Evolutionary conservation across 208 protist species (phyloP).

Genomic region (Crithidia bombi): DNA sequence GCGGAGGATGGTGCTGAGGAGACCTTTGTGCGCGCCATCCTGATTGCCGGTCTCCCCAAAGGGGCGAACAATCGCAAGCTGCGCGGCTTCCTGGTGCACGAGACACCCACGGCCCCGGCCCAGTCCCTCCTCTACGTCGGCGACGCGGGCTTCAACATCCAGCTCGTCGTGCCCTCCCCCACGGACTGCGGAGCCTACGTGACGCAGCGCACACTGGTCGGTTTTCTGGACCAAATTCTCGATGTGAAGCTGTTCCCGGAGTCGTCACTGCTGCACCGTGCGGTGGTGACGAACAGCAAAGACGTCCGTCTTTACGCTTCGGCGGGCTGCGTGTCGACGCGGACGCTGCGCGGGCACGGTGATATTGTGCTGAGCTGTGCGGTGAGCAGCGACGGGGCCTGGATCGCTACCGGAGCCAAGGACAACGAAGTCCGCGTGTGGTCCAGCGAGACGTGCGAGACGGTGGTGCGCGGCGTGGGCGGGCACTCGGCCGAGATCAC

Average conservation of each 20-base stretch:
- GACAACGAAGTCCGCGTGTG: constrained; percentile 88
- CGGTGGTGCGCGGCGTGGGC: constrained; percentile 61
- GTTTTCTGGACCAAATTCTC: constrained; percentile 88
- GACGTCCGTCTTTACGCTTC: constrained; percentile 78
- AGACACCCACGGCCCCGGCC: constrained; percentile 5
- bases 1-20: constrained; percentile 65
- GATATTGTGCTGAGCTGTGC: constrained; percentile 88
- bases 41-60: constrained; percentile 56
- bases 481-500: constrained; percentile 88
- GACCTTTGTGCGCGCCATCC: constrained; percentile 60
- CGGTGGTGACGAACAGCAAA: constrained; percentile 88
- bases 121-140: constrained; percentile 54
- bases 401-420: constrained; percentile 87
- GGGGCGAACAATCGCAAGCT: constrained; percentile 38
- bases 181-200: constrained; percentile 30
- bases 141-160: constrained; percentile 83
- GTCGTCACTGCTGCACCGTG: constrained; percentile 38
- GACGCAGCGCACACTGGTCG: constrained; percentile 54
- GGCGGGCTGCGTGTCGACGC: constrained; percentile 62
- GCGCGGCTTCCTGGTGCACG: constrained; percentile 32
- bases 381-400: constrained; percentile 59
- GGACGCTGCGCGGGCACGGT: constrained; percentile 72
- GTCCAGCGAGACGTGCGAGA: constrained; percentile 69
- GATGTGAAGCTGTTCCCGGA: constrained; percentile 76
- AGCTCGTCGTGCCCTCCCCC: constrained; percentile 20